Evolutionary conservation across 179 eudicot species (phyloP).

Genomic region (Beta corolliflora): DNA sequence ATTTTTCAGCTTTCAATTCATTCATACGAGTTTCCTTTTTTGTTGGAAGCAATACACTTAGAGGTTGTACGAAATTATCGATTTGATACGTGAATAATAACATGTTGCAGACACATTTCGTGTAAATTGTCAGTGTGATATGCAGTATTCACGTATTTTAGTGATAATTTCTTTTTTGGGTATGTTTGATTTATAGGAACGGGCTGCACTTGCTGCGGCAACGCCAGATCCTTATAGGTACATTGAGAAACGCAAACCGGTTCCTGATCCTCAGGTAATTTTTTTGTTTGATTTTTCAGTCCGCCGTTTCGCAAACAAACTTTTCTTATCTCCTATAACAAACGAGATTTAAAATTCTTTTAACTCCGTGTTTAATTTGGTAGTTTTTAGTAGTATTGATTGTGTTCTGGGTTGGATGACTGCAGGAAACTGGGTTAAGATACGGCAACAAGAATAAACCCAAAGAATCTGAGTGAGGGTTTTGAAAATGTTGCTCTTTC

Average conservation of each 20-base stretch:
- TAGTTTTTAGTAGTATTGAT: not conserved
- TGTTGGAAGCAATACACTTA: no score
- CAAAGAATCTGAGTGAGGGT: constrained; percentile 40
- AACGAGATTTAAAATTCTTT: no score
- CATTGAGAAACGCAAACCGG: constrained; percentile 70
- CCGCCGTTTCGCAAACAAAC: no score
- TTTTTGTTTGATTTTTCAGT: not conserved
- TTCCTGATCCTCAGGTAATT: constrained; percentile 81
- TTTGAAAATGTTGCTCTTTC: not conserved
- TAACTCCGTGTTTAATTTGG: not conserved
- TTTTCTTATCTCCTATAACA: no score
- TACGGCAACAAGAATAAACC: constrained; percentile 62
- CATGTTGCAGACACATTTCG: no score
- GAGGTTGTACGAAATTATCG: no score
- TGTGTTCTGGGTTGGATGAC: not conserved
- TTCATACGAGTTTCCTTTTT: not conserved
- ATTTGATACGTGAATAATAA: no score
- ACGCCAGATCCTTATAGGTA: constrained; percentile 59
- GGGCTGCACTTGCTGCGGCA: constrained; percentile 34
- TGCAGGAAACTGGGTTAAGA: constrained; percentile 49
- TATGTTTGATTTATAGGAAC: constrained; percentile 14
- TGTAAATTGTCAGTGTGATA: no score
- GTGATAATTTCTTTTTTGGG: not conserved
- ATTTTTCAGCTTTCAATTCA: not conserved
- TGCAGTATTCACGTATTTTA: no score